These are phyloP conservation scores for Fagopyrum tataricum DNA, from an alignment of 148 eudicot genomes.

Conservation along the genomic window DNA sequence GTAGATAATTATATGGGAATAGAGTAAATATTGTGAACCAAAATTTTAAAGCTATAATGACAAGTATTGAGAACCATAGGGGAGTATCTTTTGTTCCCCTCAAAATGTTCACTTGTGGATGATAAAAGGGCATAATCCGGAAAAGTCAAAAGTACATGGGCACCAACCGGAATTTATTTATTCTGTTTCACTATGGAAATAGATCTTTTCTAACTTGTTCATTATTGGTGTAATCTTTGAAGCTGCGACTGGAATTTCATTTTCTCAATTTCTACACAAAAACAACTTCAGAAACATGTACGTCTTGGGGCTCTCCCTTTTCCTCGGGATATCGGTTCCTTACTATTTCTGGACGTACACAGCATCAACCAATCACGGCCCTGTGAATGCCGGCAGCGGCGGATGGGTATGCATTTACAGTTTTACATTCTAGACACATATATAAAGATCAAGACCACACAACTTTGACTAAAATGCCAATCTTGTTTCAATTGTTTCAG, in stretches of 20 bases:
- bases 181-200: neutral
- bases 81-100: no score
- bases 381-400: constrained; percentile 55
- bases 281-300: constrained; percentile 89
- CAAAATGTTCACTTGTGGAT: no score
- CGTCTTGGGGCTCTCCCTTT: constrained; percentile 68
- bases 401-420: constrained; percentile 60
- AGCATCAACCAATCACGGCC: constrained; percentile 45
- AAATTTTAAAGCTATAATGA: no score
- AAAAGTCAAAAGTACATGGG: no score
- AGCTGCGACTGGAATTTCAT: constrained; percentile 85
- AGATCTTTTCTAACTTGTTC: neutral
- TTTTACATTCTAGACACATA: neutral
- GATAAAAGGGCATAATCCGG: no score
- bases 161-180: no score
- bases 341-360: constrained; percentile 71
- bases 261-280: constrained; percentile 69
- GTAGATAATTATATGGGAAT: no score
- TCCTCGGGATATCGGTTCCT: constrained; percentile 88
- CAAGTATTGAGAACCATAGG: no score
- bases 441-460: neutral
- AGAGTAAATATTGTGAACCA: no score
- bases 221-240: constrained; percentile 13
- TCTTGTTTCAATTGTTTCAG: constrained; percentile 32
- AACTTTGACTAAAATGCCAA: neutral